Evolutionary conservation across 164 flowering plant genomes (phyloP).

Genomic region (grape (Vitis vinifera)): ASM3070453v1 NC_081817.1:415001-415500

Average conservation of each 20-base stretch:
- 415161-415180: too few species aligned
- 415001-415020: too few species aligned
- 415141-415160: too few species aligned
- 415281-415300: constrained; percentile 55
- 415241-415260: constrained; percentile 55
- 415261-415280: constrained; percentile 67
- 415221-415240: constrained; percentile 63
- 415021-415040: too few species aligned
- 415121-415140: too few species aligned
- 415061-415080: too few species aligned
- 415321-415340: background rate
- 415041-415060: too few species aligned
- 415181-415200: background rate
- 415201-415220: constrained; percentile 7
- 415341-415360: background rate
- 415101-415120: too few species aligned
- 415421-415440: constrained; percentile 78
- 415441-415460: constrained; percentile 81
- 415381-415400: constrained; percentile 35
- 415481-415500: constrained; percentile 75
- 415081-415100: too few species aligned
- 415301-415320: constrained; percentile 46
- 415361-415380: constrained; percentile 3
- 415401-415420: constrained; percentile 43
- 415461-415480: constrained; percentile 69